A percentile compares a stretch with the other conserved stretches of the same genome.
Evolutionary conservation across 495 filamentous ascomycete genomes (phyloP).

Genomic region (Podospora bellae-mahoneyi): DNA sequence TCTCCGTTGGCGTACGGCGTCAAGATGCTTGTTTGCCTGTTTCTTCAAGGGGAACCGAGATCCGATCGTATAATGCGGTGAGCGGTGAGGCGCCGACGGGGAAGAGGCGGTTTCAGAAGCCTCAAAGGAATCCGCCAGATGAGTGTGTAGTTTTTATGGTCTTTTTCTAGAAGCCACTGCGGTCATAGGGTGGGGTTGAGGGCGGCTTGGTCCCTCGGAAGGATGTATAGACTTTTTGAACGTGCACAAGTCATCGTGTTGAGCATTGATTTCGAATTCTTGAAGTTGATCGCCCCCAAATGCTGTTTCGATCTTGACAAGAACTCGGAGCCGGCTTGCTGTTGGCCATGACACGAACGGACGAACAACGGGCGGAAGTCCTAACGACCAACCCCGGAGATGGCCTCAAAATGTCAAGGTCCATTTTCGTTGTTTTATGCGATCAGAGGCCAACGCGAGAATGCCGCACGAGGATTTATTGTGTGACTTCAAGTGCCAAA

Average conservation of each 20-base stretch:
- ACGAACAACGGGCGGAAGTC: not conserved
- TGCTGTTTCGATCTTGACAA: not conserved
- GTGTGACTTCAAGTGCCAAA: not conserved
- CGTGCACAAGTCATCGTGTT: not conserved
- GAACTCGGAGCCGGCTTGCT: not conserved
- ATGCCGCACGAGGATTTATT: not conserved
- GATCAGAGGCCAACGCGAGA: not conserved
- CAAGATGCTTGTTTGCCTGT: not conserved
- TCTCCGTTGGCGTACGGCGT: constrained; percentile 1
- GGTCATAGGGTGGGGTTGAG: constrained; percentile 2
- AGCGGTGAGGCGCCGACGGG: not conserved
- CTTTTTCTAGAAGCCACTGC: not conserved
- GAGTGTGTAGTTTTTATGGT: not conserved
- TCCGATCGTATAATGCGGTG: not conserved
- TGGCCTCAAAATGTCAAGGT: not conserved
- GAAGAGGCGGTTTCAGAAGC: constrained; percentile 4
- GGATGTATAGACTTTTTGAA: constrained; percentile 4
- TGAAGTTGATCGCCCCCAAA: not conserved
- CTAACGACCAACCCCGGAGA: not conserved
- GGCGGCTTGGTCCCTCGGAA: not conserved
- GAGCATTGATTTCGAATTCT: not conserved
- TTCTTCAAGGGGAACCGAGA: not conserved
- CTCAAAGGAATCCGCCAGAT: not conserved
- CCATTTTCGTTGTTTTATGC: not conserved
- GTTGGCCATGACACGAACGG: not conserved